Evolutionary conservation across 2,329 filamentous ascomycete species (phyloP), one percentile per base, ranked within the genome.

Genomic region (Knoxdaviesia proteae): DNA sequence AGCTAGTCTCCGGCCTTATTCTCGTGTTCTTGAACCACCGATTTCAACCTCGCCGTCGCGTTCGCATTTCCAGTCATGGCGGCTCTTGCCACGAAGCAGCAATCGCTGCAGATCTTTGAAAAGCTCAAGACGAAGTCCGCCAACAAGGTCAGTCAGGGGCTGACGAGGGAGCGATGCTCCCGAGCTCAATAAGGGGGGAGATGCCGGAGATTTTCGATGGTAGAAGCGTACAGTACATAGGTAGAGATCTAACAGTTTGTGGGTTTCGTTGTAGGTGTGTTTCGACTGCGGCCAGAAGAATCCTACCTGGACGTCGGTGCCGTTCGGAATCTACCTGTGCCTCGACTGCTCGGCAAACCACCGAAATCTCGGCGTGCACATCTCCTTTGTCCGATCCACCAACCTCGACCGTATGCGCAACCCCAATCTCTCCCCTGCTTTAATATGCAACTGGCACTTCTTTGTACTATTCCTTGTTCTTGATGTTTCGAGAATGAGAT

Each of bases 271-370:
- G 38, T 50, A 93, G 87, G 75, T 93, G 67, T 98, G 90, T 71
- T 98, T 98, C 64, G 90, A 98, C 65, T 98, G 90, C 63, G 79
- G 83, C 58, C 81, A 86, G 55, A 96, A 96, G 65, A 94, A 94
- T 58, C 90, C 90, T 48, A 96, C 90, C 46, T 98, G 90, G 90
- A 93, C 87, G 6, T 96, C 88, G 6, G 87, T 94, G 33, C 87
- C 88, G 7, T 86, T 98, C 49, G 90, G 84, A 56, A 96, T 98
- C 59, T 98, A 96, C 60, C 76, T 98, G 29, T 98, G 90, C 57
- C 79, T 98, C 54, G 90, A 98, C 64, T 98, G 90, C 66, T 94
- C 88, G 37, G 81, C 88, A 45, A 86, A 94, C 61, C 90, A 98
- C 62, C 80, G 90, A 53, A 96, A 96, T 61, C 77, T 98, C 54